Evolutionary conservation across 371 early-diverging fungal species (phyloP).

Genomic region (Thermomucor indicae-seudaticae): DNA sequence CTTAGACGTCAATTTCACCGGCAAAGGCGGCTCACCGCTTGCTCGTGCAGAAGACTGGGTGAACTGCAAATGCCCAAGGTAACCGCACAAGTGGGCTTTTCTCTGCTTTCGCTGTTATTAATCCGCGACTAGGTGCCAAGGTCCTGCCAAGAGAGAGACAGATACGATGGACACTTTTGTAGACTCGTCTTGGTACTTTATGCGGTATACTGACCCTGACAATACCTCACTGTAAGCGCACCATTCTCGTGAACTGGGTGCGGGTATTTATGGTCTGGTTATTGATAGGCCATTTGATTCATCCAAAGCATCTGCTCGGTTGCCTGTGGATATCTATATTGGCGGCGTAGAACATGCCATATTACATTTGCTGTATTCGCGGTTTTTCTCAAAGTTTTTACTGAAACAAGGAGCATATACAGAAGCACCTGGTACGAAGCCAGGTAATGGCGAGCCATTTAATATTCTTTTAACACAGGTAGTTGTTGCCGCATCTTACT

Average conservation of each 20-base stretch:
- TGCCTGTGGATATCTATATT: slow-evolving; percentile 92
- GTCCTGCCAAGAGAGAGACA: slow-evolving; percentile 77
- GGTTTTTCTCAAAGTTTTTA: slow-evolving; percentile 87
- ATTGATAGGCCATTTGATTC: slow-evolving; percentile 63
- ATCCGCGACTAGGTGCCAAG: slow-evolving; percentile 49
- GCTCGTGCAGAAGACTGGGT: slow-evolving; percentile 58
- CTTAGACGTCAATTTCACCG: slow-evolving; percentile 55
- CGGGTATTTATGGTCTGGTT: not conserved
- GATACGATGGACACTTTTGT: slow-evolving; percentile 98
- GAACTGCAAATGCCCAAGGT: slow-evolving; percentile 74
- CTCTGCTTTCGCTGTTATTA: not conserved
- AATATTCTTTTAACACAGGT: slow-evolving; percentile 78
- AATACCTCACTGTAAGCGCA: slow-evolving; percentile 47
- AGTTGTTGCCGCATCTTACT: slow-evolving; percentile 1
- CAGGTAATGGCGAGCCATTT: slow-evolving; percentile 81
- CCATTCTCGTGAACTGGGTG: not conserved
- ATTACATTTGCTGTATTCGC: slow-evolving; percentile 89
- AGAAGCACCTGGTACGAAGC: slow-evolving; percentile 28
- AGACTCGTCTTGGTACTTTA: slow-evolving; percentile 94
- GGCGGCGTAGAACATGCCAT: slow-evolving; percentile 96
- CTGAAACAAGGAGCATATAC: slow-evolving; percentile 48
- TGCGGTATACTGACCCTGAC: slow-evolving; percentile 78
- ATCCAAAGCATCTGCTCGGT: slow-evolving; percentile 46
- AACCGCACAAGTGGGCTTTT: slow-evolving; percentile 12
- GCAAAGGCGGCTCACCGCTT: slow-evolving; percentile 73